These are phyloP conservation scores for Wickerhamomyces chaumierensis DNA, from an alignment of 805 yeast genomes.

Conservation along the genomic window DNA sequence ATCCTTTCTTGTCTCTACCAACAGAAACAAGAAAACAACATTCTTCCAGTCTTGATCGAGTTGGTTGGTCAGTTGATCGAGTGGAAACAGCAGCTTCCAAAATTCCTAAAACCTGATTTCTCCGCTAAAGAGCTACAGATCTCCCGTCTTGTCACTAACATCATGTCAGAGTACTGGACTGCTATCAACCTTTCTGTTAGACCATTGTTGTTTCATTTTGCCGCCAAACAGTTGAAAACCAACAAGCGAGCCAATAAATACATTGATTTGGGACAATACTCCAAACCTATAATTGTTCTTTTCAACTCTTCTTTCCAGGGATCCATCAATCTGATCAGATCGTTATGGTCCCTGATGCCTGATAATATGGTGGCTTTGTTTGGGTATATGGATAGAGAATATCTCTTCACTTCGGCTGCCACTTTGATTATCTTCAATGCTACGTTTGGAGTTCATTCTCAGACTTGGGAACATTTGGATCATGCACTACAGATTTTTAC, in stretches of 20 bases:
- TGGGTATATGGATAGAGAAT: constrained; percentile 83
- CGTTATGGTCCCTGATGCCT: constrained; percentile 63
- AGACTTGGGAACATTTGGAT: constrained; percentile 59
- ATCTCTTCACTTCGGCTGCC: constrained; percentile 65
- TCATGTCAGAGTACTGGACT: constrained; percentile 76
- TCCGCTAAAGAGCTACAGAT: constrained; percentile 38
- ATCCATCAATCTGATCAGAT: constrained; percentile 62
- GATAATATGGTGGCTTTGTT: constrained; percentile 77
- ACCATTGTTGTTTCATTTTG: constrained; percentile 67
- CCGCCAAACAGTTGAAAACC: constrained; percentile 51
- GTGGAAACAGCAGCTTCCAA: constrained; percentile 61
- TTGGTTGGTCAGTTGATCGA: constrained; percentile 52
- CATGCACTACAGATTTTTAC: constrained; percentile 63
- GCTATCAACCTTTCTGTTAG: constrained; percentile 73
- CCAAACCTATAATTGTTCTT: constrained; percentile 55
- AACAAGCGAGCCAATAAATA: constrained; percentile 35
- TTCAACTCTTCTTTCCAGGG: constrained; percentile 74
- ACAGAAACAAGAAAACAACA: constrained; percentile 65
- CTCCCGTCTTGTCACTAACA: constrained; percentile 56
- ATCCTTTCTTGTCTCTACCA: constrained; percentile 62
- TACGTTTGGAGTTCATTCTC: constrained; percentile 74
- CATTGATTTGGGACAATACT: constrained; percentile 56
- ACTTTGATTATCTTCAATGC: constrained; percentile 65
- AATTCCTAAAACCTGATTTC: constrained; percentile 54
- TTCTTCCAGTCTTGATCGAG: constrained; percentile 62